Conservation (phyloP, 2,329 filamentous ascomycete species). For the Epichloe gansuensis region DNA sequence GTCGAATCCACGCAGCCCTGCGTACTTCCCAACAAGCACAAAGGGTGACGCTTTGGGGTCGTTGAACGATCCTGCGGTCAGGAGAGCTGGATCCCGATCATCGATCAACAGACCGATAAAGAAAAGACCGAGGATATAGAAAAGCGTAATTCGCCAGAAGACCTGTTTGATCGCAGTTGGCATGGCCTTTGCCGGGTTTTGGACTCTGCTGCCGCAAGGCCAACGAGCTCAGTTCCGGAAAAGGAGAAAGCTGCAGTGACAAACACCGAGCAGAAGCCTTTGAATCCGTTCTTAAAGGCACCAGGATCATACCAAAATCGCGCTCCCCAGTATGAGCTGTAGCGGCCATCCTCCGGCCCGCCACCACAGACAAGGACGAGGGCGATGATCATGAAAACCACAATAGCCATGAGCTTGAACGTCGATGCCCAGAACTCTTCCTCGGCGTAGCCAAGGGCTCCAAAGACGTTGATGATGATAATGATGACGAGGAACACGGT, state of each 20-base stretch:
- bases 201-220: conserved; percentile 34
- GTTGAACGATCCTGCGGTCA: conserved; percentile 26
- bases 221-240: conserved; percentile 58
- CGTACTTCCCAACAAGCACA: conserved; percentile 43
- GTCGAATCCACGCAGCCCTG: conserved; percentile 38
- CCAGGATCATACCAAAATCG: conserved; percentile 38
- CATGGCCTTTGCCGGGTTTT: conserved; percentile 59
- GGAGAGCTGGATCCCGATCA: conserved; percentile 33
- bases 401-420: conserved; percentile 41
- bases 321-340: conserved; percentile 35
- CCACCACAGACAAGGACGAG: conserved; percentile 48
- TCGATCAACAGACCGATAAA: conserved; percentile 39
- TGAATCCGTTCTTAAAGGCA: conserved; percentile 60
- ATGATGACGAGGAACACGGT: conserved; percentile 35
- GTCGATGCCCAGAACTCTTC: conserved; percentile 41
- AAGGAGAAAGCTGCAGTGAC: conserved; percentile 66
- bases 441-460: conserved; percentile 35
- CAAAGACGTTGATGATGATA: conserved; percentile 37
- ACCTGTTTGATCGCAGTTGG: conserved; percentile 78
- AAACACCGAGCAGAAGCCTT: conserved; percentile 59
- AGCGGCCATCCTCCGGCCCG: conserved; percentile 37
- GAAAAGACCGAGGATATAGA: conserved; percentile 41
- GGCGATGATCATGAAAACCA: conserved; percentile 48
- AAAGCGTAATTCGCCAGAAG: conserved; percentile 45
- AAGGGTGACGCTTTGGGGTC: conserved; percentile 36